These are phyloP conservation scores for Picea sitchensis DNA, from an alignment of 75 land plant genomes.

Conservation along the genomic window DNA sequence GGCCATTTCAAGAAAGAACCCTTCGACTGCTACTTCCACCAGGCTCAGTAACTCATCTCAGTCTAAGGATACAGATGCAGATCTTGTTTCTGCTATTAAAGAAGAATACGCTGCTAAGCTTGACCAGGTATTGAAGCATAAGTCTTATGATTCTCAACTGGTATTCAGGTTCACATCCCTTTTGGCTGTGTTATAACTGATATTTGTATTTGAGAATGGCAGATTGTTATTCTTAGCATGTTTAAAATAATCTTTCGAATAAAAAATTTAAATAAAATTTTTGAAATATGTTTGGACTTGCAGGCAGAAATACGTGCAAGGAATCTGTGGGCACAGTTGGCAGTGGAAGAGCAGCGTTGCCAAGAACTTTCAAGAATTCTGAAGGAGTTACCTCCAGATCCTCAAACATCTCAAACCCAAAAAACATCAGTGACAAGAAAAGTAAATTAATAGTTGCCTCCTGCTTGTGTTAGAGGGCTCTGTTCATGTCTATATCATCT, in stretches of 20 bases:
- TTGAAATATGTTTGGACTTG: background rate
- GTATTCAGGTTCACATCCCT: background rate
- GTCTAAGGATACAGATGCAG: no score
- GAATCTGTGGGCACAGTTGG: conserved; percentile 70
- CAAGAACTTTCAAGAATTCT: conserved; percentile 64
- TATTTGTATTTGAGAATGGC: background rate
- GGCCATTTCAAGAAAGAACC: no score
- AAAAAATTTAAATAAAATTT: background rate
- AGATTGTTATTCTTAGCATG: background rate
- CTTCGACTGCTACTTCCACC: no score
- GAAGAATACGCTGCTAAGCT: conserved; percentile 22
- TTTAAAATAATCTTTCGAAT: conserved; percentile 7
- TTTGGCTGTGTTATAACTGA: background rate
- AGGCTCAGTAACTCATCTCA: no score
- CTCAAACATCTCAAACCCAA: conserved; percentile 22
- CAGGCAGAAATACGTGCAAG: conserved; percentile 79
- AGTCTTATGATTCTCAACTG: background rate
- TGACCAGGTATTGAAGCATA: conserved; percentile 46
- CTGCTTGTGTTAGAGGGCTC: background rate
- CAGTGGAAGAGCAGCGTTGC: conserved; percentile 72
- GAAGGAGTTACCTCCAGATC: conserved; percentile 52
- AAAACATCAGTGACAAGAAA: conserved; percentile 34
- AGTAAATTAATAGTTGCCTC: conserved; percentile 15
- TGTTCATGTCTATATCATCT: background rate
- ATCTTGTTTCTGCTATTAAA: no score